These are phyloP conservation scores for Diutina mesorugosa DNA, from an alignment of 1,139 yeast species.

Conservation along the genomic window DNA sequence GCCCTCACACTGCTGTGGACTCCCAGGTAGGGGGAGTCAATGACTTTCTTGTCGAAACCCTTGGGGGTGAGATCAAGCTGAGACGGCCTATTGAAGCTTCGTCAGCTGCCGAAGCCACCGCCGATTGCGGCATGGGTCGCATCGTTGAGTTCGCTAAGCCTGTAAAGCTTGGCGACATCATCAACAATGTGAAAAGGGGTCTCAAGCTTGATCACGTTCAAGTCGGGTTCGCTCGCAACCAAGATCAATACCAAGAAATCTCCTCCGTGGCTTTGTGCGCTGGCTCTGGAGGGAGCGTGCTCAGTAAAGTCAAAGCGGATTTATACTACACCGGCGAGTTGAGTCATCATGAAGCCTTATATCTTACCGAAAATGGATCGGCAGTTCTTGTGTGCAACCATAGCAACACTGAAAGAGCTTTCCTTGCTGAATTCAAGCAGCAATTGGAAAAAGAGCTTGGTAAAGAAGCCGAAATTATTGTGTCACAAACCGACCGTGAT, in stretches of 20 bases:
- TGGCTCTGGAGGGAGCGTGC: slow-evolving; percentile 78
- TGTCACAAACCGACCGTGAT: slow-evolving; percentile 43
- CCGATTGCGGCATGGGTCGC: slow-evolving; percentile 77
- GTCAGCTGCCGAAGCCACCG: slow-evolving; percentile 11
- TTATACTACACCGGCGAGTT: slow-evolving; percentile 83
- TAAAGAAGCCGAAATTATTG: slow-evolving; percentile 22
- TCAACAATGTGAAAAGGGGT: slow-evolving; percentile 40
- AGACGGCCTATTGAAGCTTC: slow-evolving; percentile 18
- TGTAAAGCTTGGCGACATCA: slow-evolving; percentile 29
- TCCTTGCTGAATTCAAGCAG: slow-evolving; percentile 36
- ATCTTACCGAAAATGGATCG: slow-evolving; percentile 58
- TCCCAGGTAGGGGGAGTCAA: slow-evolving; percentile 88
- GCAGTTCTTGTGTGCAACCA: slow-evolving; percentile 75
- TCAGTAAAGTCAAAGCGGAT: slow-evolving; percentile 57
- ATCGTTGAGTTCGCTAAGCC: slow-evolving; percentile 37
- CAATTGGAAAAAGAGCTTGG: slow-evolving; percentile 35
- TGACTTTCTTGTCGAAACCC: slow-evolving; percentile 71
- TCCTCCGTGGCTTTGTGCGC: slow-evolving; percentile 79
- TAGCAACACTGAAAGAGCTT: slow-evolving; percentile 87
- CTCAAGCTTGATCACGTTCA: slow-evolving; percentile 48
- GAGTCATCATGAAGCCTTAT: slow-evolving; percentile 83
- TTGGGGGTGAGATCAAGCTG: slow-evolving; percentile 15
- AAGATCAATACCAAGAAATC: slow-evolving; percentile 16
- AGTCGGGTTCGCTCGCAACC: slow-evolving; percentile 32
- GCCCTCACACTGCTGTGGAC: slow-evolving; percentile 94